A percentile compares a stretch with the other conserved stretches of the same genome.
These are phyloP conservation scores for Metschnikowia peoriensis DNA, from an alignment of 805 yeast species.

Conservation along the genomic window DNA sequence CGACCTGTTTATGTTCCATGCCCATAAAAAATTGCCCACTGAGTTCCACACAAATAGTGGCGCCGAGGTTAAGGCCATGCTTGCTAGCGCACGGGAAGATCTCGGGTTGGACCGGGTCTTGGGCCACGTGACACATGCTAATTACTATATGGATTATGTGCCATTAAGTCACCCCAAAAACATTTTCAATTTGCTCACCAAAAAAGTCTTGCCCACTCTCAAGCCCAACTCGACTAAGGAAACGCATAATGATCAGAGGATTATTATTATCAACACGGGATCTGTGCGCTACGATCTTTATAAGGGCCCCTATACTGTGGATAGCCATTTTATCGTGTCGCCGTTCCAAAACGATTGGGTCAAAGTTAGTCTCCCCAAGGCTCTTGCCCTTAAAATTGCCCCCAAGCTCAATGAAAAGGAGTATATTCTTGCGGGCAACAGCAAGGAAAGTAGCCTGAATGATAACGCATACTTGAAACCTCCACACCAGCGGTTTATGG, in stretches of 20 bases:
- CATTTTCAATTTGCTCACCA: constrained; percentile 58
- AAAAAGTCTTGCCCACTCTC: constrained; percentile 52
- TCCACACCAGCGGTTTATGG: constrained; percentile 13
- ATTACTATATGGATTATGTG: constrained; percentile 65
- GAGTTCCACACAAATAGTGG: constrained; percentile 60
- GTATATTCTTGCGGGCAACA: constrained; percentile 33
- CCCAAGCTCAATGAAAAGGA: constrained; percentile 55
- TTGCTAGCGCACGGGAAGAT: constrained; percentile 42
- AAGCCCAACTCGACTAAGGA: constrained; percentile 21
- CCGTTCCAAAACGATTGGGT: constrained; percentile 86
- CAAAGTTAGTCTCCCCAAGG: constrained; percentile 56
- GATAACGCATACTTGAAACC: constrained; percentile 8
- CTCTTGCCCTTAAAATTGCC: constrained; percentile 54
- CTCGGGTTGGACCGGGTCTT: constrained; percentile 54
- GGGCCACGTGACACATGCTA: constrained; percentile 62
- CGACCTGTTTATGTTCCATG: constrained; percentile 67
- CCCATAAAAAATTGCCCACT: constrained; percentile 27
- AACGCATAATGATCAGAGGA: constrained; percentile 23
- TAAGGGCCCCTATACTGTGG: constrained; percentile 78
- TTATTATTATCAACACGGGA: constrained; percentile 79
- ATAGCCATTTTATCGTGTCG: constrained; percentile 76
- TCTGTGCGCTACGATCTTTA: constrained; percentile 83
- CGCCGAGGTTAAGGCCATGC: constrained; percentile 39
- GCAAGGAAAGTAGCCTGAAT: not conserved
- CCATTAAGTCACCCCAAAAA: constrained; percentile 50